Percentiles rank a stretch among this genome's conserved stretches.
These are phyloP conservation scores for Picochlorum sp. DNA, from an alignment of 139 green algal species.

Conservation along the genomic window DNA sequence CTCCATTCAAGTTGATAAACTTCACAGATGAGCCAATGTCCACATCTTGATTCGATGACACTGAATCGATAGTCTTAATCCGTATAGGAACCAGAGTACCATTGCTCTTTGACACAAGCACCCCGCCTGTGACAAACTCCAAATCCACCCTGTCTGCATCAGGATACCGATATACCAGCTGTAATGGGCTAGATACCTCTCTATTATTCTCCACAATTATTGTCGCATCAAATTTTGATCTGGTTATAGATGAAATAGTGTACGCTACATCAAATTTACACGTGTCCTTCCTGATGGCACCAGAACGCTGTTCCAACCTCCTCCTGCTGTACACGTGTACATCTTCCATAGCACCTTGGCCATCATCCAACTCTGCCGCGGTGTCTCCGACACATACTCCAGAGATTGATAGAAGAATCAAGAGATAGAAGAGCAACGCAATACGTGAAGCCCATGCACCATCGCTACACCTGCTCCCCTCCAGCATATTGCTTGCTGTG, in stretches of 20 bases:
- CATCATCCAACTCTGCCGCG: no score
- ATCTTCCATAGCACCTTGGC: no score
- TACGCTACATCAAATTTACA: background rate
- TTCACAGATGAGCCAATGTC: background rate
- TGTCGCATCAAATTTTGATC: background rate
- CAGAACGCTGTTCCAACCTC: no score
- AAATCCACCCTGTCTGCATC: background rate
- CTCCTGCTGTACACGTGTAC: no score
- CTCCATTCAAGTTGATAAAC: conserved; percentile 1
- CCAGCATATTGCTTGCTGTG: no score
- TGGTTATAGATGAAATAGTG: background rate
- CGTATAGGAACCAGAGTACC: background rate
- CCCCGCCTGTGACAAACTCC: background rate
- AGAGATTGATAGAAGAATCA: no score
- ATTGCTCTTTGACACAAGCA: background rate
- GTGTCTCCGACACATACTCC: no score
- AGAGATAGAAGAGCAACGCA: no score
- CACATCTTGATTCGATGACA: background rate
- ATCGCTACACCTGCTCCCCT: no score
- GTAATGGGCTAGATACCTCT: background rate
- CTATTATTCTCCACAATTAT: background rate
- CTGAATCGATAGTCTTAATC: background rate
- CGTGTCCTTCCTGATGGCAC: background rate
- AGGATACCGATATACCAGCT: background rate
- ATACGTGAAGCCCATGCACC: no score